A percentile compares a stretch with the other conserved stretches of the same genome.
phyloP scores from a whole-genome alignment of 1,139 yeast species.

The Saccharomyces pastorianus region DNA sequence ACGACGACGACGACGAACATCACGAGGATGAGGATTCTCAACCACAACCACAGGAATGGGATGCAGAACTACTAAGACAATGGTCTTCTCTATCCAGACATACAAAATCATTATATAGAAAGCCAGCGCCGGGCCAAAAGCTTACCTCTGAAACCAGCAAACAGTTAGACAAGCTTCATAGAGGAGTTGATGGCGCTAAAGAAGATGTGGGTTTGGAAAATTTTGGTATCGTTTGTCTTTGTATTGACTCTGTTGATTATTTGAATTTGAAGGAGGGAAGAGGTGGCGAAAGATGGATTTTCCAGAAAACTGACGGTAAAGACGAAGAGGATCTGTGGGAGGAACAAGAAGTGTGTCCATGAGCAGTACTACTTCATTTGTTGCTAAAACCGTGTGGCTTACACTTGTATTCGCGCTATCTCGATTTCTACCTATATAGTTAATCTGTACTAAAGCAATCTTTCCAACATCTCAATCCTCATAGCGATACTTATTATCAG shows the following conservation, averaged over 20 bases:
- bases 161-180: constrained; percentile 56
- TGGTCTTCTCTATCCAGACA: constrained; percentile 55
- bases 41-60: constrained; percentile 62
- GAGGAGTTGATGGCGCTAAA: constrained; percentile 80
- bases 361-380: constrained; percentile 5
- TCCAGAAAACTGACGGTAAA: constrained; percentile 45
- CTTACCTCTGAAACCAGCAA: constrained; percentile 50
- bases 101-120: constrained; percentile 58
- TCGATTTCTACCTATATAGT: background rate
- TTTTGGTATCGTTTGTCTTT: constrained; percentile 61
- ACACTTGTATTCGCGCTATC: background rate
- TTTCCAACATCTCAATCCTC: background rate
- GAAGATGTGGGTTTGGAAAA: constrained; percentile 62
- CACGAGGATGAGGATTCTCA: constrained; percentile 12
- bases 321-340: constrained; percentile 57
- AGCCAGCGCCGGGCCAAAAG: constrained; percentile 59
- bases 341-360: constrained; percentile 74
- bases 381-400: background rate
- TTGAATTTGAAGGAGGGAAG: constrained; percentile 42
- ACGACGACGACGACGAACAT: constrained; percentile 3
- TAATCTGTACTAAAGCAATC: background rate
- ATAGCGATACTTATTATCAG: background rate
- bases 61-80: constrained; percentile 48
- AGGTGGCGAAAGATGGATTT: constrained; percentile 35
- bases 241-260: constrained; percentile 66